Evolutionary conservation across 2,329 filamentous ascomycete species (phyloP).

Genomic region (Lasiodiplodia sp.): DNA sequence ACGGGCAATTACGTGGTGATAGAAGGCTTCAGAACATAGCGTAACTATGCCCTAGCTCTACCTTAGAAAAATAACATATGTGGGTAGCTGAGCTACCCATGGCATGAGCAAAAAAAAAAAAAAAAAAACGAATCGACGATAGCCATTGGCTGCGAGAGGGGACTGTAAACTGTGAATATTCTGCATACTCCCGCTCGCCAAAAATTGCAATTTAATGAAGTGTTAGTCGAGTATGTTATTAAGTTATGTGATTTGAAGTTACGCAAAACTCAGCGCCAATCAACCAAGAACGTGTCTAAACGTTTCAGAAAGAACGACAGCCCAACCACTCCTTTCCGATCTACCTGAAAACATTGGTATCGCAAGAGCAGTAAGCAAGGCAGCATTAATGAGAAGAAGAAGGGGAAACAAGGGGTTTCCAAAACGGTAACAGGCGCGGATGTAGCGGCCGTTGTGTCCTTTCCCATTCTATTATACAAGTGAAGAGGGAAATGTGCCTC

Average conservation of each 20-base stretch:
- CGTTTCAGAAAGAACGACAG: conserved; percentile 5
- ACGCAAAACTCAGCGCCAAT: background rate
- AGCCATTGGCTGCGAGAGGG: too few species aligned
- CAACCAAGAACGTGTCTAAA: background rate
- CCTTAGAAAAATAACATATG: too few species aligned
- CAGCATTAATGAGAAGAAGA: background rate
- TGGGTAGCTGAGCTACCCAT: too few species aligned
- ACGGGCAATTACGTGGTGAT: too few species aligned
- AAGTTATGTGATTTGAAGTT: background rate
- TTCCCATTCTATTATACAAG: conserved; percentile 22
- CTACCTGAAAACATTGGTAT: conserved; percentile 15
- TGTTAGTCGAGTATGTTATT: background rate
- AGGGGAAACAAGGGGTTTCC: background rate
- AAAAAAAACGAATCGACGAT: too few species aligned
- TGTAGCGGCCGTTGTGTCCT: background rate
- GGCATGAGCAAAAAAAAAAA: too few species aligned
- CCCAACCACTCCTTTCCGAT: background rate
- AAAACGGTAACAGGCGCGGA: background rate
- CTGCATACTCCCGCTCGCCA: background rate
- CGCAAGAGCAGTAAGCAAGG: conserved; percentile 19
- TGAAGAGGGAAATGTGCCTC: background rate
- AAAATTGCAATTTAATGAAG: background rate
- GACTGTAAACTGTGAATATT: too few species aligned
- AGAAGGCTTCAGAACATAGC: too few species aligned
- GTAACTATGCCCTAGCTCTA: too few species aligned